These are phyloP conservation scores for Groenewaldozyma auringiensis DNA, from an alignment of 1,139 yeast species.

Conservation along the genomic window DNA sequence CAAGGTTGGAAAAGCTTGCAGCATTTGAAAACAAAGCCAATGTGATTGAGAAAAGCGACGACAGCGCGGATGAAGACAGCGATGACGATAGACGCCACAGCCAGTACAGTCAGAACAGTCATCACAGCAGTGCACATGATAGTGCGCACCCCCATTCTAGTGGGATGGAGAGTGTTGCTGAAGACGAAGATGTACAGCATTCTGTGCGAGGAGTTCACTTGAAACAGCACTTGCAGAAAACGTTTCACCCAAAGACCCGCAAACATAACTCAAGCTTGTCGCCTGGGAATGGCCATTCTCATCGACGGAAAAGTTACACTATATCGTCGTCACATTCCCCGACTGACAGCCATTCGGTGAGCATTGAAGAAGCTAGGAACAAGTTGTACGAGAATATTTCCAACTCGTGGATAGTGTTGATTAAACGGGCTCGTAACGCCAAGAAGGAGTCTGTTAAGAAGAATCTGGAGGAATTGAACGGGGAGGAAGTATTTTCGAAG, in stretches of 20 bases:
- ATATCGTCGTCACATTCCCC: constrained; percentile 15
- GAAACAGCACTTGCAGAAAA: constrained; percentile 3
- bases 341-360: constrained; percentile 21
- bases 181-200: constrained; percentile 17
- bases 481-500: constrained; percentile 36
- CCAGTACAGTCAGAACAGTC: background rate
- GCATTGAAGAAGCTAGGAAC: constrained; percentile 30
- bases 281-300: background rate
- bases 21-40: constrained; percentile 43
- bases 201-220: constrained; percentile 1
- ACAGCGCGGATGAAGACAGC: constrained; percentile 3
- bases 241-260: background rate
- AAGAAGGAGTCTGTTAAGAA: constrained; percentile 39
- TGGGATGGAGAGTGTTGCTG: constrained; percentile 5
- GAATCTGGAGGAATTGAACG: constrained; percentile 44
- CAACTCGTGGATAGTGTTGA: constrained; percentile 58
- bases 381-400: constrained; percentile 43
- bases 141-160: constrained; percentile 11
- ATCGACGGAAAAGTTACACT: constrained; percentile 2
- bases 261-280: constrained; percentile 4
- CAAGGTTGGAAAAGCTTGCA: constrained; percentile 50
- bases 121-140: constrained; percentile 9
- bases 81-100: background rate
- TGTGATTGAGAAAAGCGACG: constrained; percentile 18
- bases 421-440: constrained; percentile 21